Evolutionary conservation across 2,329 filamentous ascomycete species (phyloP).

Genomic region (Aspergillus intermedius): DNA sequence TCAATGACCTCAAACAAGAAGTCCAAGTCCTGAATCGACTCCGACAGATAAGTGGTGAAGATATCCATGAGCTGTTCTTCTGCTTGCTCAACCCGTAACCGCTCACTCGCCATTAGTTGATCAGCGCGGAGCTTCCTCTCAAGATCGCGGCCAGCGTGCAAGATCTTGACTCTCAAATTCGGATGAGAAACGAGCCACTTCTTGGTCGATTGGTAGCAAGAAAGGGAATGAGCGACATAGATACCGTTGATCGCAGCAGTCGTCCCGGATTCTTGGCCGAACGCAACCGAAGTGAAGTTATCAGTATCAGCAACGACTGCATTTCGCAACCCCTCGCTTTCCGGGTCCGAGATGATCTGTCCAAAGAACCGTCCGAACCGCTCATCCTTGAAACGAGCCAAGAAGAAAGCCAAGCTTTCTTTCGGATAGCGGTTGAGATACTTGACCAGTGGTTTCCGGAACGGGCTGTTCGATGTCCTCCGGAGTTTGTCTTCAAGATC

Average conservation of each 20-base stretch:
- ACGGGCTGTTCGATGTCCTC: slow-evolving; percentile 83
- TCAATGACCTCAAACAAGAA: slow-evolving; percentile 80
- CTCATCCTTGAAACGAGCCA: slow-evolving; percentile 72
- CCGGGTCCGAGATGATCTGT: slow-evolving; percentile 70
- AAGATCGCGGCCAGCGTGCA: slow-evolving; percentile 67
- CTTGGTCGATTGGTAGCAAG: slow-evolving; percentile 56
- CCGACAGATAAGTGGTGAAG: slow-evolving; percentile 70
- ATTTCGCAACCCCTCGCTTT: slow-evolving; percentile 68
- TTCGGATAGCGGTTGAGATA: slow-evolving; percentile 90
- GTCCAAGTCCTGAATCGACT: slow-evolving; percentile 70
- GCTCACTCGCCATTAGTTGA: slow-evolving; percentile 62
- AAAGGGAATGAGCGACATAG: slow-evolving; percentile 74
- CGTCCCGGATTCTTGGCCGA: slow-evolving; percentile 60
- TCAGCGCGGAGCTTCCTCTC: slow-evolving; percentile 67
- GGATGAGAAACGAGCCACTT: slow-evolving; percentile 58
- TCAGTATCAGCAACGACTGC: slow-evolving; percentile 68
- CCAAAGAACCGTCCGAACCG: slow-evolving; percentile 86
- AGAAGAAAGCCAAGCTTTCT: slow-evolving; percentile 75
- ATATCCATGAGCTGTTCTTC: slow-evolving; percentile 82
- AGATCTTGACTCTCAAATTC: slow-evolving; percentile 52
- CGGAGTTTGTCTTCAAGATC: slow-evolving; percentile 79
- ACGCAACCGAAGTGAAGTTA: slow-evolving; percentile 59
- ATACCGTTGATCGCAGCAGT: slow-evolving; percentile 81
- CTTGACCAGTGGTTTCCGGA: slow-evolving; percentile 81
- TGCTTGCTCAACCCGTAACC: slow-evolving; percentile 81